Conservation (phyloP, 2,329 filamentous ascomycete genomes). For the Fusarium palustre region DNA sequence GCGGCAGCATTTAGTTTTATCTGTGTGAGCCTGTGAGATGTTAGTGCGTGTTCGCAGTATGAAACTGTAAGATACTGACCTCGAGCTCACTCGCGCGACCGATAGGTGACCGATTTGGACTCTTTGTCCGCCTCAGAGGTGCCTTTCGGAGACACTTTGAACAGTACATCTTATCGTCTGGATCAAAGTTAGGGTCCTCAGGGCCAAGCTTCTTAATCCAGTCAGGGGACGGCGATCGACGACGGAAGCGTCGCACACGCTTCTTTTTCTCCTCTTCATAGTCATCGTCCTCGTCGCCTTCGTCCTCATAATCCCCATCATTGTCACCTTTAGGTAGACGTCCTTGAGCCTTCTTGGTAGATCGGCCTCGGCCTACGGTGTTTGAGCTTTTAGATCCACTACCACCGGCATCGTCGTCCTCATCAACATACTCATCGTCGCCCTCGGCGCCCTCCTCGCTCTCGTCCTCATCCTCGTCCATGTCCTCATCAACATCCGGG, state of each 20-base stretch:
- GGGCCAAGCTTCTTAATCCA: conserved; percentile 45
- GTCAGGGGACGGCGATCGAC: conserved; percentile 43
- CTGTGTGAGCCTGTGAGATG: conserved; percentile 34
- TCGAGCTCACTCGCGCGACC: conserved; percentile 37
- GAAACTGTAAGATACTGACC: conserved; percentile 10
- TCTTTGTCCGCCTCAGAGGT: conserved; percentile 42
- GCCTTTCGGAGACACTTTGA: conserved; percentile 50
- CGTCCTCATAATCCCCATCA: conserved; percentile 23
- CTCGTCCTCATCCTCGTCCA: neutral
- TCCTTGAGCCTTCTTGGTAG: conserved; percentile 3
- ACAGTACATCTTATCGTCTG: conserved; percentile 49
- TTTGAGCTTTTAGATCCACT: conserved; percentile 17
- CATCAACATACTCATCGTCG: neutral
- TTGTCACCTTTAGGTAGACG: neutral
- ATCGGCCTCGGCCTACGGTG: neutral
- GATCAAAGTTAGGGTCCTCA: conserved; percentile 41
- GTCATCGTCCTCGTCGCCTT: conserved; percentile 5
- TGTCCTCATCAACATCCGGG: neutral
- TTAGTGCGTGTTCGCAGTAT: neutral
- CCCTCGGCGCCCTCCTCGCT: neutral
- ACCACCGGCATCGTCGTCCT: neutral
- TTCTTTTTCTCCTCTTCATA: neutral
- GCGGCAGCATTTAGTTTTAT: conserved; percentile 40
- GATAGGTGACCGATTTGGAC: conserved; percentile 26
- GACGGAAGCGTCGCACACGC: neutral